Conservation (phyloP, 2,329 filamentous ascomycete genomes). For the Zasmidium citrigriseum region DNA sequence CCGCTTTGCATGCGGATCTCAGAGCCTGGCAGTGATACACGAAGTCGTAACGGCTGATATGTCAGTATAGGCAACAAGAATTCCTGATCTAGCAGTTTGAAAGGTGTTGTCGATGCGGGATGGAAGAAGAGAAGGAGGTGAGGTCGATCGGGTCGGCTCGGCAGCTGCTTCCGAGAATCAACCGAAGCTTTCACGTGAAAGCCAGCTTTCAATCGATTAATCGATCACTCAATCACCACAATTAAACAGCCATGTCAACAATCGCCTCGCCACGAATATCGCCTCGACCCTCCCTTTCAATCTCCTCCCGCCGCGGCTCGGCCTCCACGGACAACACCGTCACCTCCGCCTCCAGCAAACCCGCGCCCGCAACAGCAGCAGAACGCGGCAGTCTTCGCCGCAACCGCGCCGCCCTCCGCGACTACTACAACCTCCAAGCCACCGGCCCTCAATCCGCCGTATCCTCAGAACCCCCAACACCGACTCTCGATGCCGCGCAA, state of each 20-base stretch:
- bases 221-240: not conserved
- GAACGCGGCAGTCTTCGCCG: conserved; percentile 55
- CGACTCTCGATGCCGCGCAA: conserved; percentile 57
- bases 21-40: too few relatives aligned
- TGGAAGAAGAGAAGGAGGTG: not conserved
- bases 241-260: conserved; percentile 52
- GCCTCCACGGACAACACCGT: conserved; percentile 61
- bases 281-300: conserved; percentile 59
- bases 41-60: too few relatives aligned
- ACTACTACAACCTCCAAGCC: conserved; percentile 85
- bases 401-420: conserved; percentile 84
- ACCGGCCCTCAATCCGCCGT: conserved; percentile 37
- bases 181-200: not conserved
- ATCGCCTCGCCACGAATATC: conserved; percentile 53
- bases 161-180: not conserved
- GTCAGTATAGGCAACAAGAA: too few relatives aligned
- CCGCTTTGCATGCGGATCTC: too few relatives aligned
- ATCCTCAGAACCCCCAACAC: conserved; percentile 38
- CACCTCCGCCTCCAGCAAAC: conserved; percentile 43
- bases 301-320: conserved; percentile 73
- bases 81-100: too few relatives aligned
- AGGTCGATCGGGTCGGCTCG: not conserved
- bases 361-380: conserved; percentile 29
- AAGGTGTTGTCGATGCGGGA: too few relatives aligned
- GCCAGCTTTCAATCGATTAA: not conserved